A percentile compares a stretch with the other conserved stretches of the same genome.
Conservation (phyloP, 106 monocot species). For the Ottelia alismoides region DNA sequence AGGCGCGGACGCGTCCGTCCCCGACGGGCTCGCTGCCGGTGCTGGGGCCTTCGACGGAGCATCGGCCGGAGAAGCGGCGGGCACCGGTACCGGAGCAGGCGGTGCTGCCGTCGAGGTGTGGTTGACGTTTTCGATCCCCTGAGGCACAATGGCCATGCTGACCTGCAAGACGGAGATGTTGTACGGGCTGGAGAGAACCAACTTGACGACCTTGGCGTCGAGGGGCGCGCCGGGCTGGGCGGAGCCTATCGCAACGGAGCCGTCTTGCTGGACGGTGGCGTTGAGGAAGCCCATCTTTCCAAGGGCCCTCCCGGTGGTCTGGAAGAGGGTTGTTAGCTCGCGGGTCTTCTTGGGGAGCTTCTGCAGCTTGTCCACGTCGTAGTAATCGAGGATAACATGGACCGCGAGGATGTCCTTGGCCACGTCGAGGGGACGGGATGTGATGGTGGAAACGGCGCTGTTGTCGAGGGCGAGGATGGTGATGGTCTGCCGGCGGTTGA, state of each 20-base stretch:
- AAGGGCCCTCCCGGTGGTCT: slow-evolving; percentile 3
- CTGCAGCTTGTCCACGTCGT: slow-evolving; percentile 7
- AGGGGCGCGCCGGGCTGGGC: slow-evolving; percentile 6
- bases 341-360: not conserved
- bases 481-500: slow-evolving; percentile 15
- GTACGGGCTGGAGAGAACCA: slow-evolving; percentile 7
- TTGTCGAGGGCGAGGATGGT: slow-evolving; percentile 15
- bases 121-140: not conserved
- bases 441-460: slow-evolving; percentile 1
- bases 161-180: slow-evolving; percentile 19
- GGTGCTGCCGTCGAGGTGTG: not conserved
- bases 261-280: not conserved
- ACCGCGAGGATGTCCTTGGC: slow-evolving; percentile 9
- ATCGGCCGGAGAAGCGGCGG: not conserved
- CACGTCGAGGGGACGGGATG: not conserved
- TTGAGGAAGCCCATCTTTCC: slow-evolving; percentile 13
- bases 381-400: slow-evolving; percentile 25
- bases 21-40: too few relatives aligned
- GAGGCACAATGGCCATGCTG: slow-evolving; percentile 10
- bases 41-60: not conserved
- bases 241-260: slow-evolving; percentile 2
- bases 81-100: not conserved
- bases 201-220: slow-evolving; percentile 6
- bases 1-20: not conserved
- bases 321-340: slow-evolving; percentile 13